Evolutionary conservation across 2,329 filamentous ascomycete species (phyloP).

Genomic region (Xylariaceae sp.): DNA sequence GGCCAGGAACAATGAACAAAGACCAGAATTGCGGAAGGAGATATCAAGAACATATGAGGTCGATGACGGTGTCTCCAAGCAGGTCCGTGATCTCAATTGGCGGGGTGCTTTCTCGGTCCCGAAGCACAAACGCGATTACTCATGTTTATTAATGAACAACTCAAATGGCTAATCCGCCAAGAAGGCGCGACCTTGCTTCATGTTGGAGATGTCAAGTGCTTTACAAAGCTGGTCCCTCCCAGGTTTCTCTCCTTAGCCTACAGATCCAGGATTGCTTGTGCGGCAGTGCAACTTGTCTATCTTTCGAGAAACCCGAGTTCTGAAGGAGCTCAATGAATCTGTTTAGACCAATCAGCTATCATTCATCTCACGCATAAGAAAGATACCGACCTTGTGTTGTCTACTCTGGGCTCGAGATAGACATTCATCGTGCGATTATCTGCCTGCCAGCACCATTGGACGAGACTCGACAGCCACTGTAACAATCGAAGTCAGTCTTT

Average conservation of each 20-base stretch:
- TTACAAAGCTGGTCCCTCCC: slow-evolving; percentile 61
- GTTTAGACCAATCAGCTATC: slow-evolving; percentile 9
- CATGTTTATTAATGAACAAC: background rate
- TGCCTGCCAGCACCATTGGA: slow-evolving; percentile 77
- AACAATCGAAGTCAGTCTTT: background rate
- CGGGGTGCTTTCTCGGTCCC: slow-evolving; percentile 5
- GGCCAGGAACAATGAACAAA: background rate
- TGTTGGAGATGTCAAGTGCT: background rate
- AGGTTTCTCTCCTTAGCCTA: slow-evolving; percentile 71
- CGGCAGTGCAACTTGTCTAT: slow-evolving; percentile 78
- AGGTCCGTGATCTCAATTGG: background rate
- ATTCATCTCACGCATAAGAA: too few species aligned
- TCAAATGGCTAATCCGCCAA: background rate
- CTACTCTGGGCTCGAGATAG: slow-evolving; percentile 82
- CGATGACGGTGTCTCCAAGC: slow-evolving; percentile 5
- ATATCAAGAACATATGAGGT: background rate
- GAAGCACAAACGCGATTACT: background rate
- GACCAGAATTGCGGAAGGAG: background rate
- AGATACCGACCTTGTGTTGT: slow-evolving; percentile 71
- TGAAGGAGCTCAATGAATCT: slow-evolving; percentile 69
- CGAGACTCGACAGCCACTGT: slow-evolving; percentile 72
- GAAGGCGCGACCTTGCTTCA: background rate
- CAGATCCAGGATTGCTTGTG: slow-evolving; percentile 91
- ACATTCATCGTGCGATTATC: slow-evolving; percentile 79
- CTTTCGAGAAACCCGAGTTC: slow-evolving; percentile 73